Percentiles rank a stretch among this genome's conserved stretches.
Conservation (phyloP, 805 yeast genomes). For the Yamadazyma philogaea region DNA sequence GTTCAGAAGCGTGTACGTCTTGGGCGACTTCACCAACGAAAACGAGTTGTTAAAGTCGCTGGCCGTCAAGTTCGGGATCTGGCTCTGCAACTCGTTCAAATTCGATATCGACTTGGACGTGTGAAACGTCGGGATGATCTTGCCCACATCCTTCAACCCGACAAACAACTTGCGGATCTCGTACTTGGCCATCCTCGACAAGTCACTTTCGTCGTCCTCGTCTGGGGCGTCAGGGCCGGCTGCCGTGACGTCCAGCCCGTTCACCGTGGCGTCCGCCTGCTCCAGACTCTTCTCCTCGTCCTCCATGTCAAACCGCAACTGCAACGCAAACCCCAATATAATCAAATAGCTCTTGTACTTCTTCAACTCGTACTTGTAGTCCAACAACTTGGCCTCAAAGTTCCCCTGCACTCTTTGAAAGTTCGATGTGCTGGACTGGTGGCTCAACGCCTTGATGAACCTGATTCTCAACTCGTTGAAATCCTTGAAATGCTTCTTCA, state of each 20-base stretch:
- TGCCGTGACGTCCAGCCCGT: no score
- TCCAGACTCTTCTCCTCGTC: slow-evolving; percentile 23
- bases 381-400: slow-evolving; percentile 39
- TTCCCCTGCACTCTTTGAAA: slow-evolving; percentile 35
- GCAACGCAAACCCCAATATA: slow-evolving; percentile 46
- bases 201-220: slow-evolving; percentile 27
- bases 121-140: slow-evolving; percentile 34
- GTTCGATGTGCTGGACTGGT: slow-evolving; percentile 27
- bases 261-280: not conserved
- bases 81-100: slow-evolving; percentile 16
- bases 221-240: no score
- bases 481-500: slow-evolving; percentile 32
- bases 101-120: slow-evolving; percentile 25
- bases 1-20: slow-evolving; percentile 36
- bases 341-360: slow-evolving; percentile 46
- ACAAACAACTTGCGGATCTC: slow-evolving; percentile 32
- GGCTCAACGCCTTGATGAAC: slow-evolving; percentile 30
- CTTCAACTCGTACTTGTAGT: slow-evolving; percentile 43
- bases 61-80: slow-evolving; percentile 13
- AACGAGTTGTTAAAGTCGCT: slow-evolving; percentile 17
- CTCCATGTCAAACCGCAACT: slow-evolving; percentile 42
- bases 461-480: slow-evolving; percentile 28
- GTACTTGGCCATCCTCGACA: slow-evolving; percentile 29
- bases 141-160: slow-evolving; percentile 30
- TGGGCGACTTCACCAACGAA: slow-evolving; percentile 40